Conservation (phyloP, 768 basidiomycete species). For the Kwoniella pini region DNA sequence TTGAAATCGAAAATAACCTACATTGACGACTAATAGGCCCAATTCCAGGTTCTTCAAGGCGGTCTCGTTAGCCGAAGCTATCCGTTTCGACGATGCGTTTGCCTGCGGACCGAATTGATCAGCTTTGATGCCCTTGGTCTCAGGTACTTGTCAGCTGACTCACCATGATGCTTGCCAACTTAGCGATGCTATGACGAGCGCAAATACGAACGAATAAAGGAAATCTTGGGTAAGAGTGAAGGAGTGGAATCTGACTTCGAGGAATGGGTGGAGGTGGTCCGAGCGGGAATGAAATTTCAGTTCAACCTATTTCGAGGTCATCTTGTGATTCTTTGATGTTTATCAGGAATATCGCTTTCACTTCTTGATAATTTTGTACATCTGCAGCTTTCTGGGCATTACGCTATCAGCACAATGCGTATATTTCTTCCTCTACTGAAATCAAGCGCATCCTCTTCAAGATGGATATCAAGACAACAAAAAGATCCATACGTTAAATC, state of each 20-base stretch:
- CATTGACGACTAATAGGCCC: slow-evolving; percentile 45
- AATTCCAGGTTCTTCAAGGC: slow-evolving; percentile 41
- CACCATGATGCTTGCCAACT: background rate
- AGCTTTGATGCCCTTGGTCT: no score
- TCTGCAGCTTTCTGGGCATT: no score
- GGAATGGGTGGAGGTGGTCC: slow-evolving; percentile 6
- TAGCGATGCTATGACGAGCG: no score
- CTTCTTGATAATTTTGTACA: no score
- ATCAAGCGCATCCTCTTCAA: slow-evolving; percentile 43
- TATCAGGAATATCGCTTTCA: no score
- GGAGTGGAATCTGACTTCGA: background rate
- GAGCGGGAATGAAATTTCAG: no score
- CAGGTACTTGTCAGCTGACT: background rate
- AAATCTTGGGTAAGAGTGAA: no score
- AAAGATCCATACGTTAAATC: slow-evolving; percentile 54
- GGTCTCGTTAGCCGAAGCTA: slow-evolving; percentile 47
- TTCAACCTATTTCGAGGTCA: background rate
- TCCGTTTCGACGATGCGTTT: slow-evolving; percentile 51
- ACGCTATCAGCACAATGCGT: slow-evolving; percentile 1
- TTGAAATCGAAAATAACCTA: slow-evolving; percentile 20
- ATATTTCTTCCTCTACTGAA: background rate
- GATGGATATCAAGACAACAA: slow-evolving; percentile 53
- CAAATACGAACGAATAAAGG: no score
- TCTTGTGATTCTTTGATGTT: background rate
- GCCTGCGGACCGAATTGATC: slow-evolving; percentile 32